A percentile compares a stretch with the other conserved stretches of the same genome.
Conservation (phyloP, 2,329 filamentous ascomycete species). For the Rutstroemia sp. region DNA sequence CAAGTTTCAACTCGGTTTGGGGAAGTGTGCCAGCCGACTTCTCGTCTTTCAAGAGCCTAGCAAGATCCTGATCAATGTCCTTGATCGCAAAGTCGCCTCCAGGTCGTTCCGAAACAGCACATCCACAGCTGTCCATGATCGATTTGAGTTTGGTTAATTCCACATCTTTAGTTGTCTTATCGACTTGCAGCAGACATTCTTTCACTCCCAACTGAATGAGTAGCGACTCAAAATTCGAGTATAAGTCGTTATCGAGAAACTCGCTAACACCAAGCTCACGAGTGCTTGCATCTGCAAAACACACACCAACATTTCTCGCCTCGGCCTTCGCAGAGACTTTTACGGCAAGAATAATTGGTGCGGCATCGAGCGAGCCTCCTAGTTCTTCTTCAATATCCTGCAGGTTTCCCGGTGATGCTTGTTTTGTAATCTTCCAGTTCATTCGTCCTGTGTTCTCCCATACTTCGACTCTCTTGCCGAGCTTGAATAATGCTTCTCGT, state of each 20-base stretch:
- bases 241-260: slow-evolving; percentile 97
- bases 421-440: slow-evolving; percentile 87
- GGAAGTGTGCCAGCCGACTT: slow-evolving; percentile 68
- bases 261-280: slow-evolving; percentile 94
- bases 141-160: slow-evolving; percentile 81
- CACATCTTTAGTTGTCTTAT: slow-evolving; percentile 74
- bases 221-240: slow-evolving; percentile 94
- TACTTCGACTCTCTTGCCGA: slow-evolving; percentile 87
- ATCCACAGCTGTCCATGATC: slow-evolving; percentile 87
- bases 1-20: slow-evolving; percentile 86
- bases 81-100: slow-evolving; percentile 72
- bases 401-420: slow-evolving; percentile 90
- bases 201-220: slow-evolving; percentile 94
- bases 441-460: slow-evolving; percentile 74
- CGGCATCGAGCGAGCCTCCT: slow-evolving; percentile 79
- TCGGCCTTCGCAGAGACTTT: slow-evolving; percentile 91
- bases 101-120: slow-evolving; percentile 78
- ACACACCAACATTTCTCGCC: slow-evolving; percentile 82
- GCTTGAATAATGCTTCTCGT: slow-evolving; percentile 83
- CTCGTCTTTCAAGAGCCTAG: slow-evolving; percentile 81
- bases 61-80: slow-evolving; percentile 93
- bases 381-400: slow-evolving; percentile 97
- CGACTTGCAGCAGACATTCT: slow-evolving; percentile 80
- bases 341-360: slow-evolving; percentile 91
- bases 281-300: slow-evolving; percentile 95